Percentiles rank a stretch among this genome's conserved stretches.
Evolutionary conservation across 1,284 basidiomycete species (phyloP).

Genomic region (Leccinum pallidistipes): DNA sequence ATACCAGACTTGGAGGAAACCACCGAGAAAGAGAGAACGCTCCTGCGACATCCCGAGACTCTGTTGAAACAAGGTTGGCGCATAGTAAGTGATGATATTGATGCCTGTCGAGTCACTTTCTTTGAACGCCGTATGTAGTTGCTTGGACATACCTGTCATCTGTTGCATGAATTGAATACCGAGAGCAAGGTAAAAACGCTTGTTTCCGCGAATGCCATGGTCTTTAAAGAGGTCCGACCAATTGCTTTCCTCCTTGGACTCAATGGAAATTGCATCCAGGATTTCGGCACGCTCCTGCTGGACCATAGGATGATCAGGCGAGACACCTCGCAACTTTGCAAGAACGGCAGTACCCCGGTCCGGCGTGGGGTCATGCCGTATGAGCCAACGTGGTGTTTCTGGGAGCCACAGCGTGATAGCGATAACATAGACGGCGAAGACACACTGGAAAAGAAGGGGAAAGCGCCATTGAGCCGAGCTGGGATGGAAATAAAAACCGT

Average conservation of each 20-base stretch:
- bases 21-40: slow-evolving; percentile 14
- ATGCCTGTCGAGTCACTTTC: slow-evolving; percentile 5
- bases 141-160: slow-evolving; percentile 12
- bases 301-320: slow-evolving; percentile 6
- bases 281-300: slow-evolving; percentile 14
- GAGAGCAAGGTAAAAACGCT: slow-evolving; percentile 17
- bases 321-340: slow-evolving; percentile 14
- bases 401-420: slow-evolving; percentile 16
- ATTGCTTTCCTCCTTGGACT: slow-evolving; percentile 12
- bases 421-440: slow-evolving; percentile 18
- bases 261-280: slow-evolving; percentile 12
- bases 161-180: slow-evolving; percentile 21
- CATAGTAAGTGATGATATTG: slow-evolving; percentile 20
- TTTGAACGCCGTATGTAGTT: not conserved
- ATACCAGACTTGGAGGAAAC: slow-evolving; percentile 20
- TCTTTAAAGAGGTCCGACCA: slow-evolving; percentile 18
- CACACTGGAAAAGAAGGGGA: slow-evolving; percentile 16
- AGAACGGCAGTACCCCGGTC: slow-evolving; percentile 15
- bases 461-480: slow-evolving; percentile 17
- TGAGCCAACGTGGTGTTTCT: slow-evolving; percentile 19
- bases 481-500: slow-evolving; percentile 17
- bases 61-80: slow-evolving; percentile 14
- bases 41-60: slow-evolving; percentile 17
- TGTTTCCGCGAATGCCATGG: slow-evolving; percentile 12
- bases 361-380: slow-evolving; percentile 13